Evolutionary conservation across 1,284 basidiomycete species (phyloP).

Genomic region (Vanrija pseudolonga): DNA sequence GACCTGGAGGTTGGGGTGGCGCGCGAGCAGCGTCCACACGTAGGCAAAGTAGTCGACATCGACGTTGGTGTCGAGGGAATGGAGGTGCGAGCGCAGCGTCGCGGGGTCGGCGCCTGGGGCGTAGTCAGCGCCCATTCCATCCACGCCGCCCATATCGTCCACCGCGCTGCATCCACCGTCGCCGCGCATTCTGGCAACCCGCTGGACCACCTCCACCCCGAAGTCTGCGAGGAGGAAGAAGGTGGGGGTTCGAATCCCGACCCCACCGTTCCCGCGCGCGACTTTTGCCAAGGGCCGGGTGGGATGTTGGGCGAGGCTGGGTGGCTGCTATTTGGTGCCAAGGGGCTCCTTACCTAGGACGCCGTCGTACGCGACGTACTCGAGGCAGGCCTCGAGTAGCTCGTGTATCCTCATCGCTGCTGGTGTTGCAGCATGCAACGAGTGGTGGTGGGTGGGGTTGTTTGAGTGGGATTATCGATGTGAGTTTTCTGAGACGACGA

Average conservation of each 20-base stretch:
- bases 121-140: neutral
- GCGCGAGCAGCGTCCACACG: conserved; percentile 31
- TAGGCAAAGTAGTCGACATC: conserved; percentile 39
- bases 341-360: conserved; percentile 39
- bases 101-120: conserved; percentile 31
- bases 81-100: conserved; percentile 22
- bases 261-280: neutral
- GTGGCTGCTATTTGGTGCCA: neutral
- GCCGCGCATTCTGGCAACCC: neutral
- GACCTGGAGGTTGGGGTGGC: conserved; percentile 31
- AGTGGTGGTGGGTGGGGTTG: no score
- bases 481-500: no score
- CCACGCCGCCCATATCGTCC: neutral
- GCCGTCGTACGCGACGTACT: conserved; percentile 42
- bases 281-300: conserved; percentile 7
- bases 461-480: no score
- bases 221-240: neutral
- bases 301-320: neutral
- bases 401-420: conserved; percentile 42
- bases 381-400: conserved; percentile 39
- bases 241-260: conserved; percentile 16
- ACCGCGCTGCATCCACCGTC: conserved; percentile 10
- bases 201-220: conserved; percentile 16
- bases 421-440: neutral
- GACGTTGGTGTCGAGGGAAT: conserved; percentile 26